Conservation (phyloP, 345 rosid species). For the Murraya paniculata region DNA sequence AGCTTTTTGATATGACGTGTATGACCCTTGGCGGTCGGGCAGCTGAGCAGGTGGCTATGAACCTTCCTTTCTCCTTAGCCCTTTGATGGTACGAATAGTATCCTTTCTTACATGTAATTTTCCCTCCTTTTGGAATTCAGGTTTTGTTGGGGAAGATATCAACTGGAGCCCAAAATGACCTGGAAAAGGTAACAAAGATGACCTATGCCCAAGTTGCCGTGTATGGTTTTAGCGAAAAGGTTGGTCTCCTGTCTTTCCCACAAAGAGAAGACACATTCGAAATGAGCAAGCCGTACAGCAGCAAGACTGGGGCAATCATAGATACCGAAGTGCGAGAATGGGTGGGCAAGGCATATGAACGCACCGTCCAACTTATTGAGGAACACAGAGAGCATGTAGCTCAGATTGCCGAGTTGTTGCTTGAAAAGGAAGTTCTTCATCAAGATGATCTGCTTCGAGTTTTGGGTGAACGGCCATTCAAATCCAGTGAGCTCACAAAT, state of each 20-base stretch:
- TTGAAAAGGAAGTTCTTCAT: constrained; percentile 87
- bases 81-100: not conserved
- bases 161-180: constrained; percentile 92
- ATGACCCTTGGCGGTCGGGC: constrained; percentile 99
- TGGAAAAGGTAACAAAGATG: constrained; percentile 96
- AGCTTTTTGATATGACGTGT: constrained; percentile 92
- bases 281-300: constrained; percentile 88
- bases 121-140: constrained; percentile 22
- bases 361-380: constrained; percentile 55
- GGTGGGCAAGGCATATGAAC: constrained; percentile 73
- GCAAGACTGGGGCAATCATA: constrained; percentile 79
- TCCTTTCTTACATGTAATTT: not conserved
- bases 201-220: constrained; percentile 95
- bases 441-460: constrained; percentile 67
- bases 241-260: constrained; percentile 93
- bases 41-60: constrained; percentile 73
- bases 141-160: constrained; percentile 86
- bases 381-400: constrained; percentile 82
- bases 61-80: not conserved
- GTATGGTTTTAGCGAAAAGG: constrained; percentile 94
- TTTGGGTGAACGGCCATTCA: constrained; percentile 87
- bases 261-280: constrained; percentile 68
- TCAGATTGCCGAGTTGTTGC: constrained; percentile 74
- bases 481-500: constrained; percentile 56
- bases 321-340: constrained; percentile 86